Base-by-base conservation (phyloP, 306 rosid genomes). In the Casuarina equisetifolia region DNA sequence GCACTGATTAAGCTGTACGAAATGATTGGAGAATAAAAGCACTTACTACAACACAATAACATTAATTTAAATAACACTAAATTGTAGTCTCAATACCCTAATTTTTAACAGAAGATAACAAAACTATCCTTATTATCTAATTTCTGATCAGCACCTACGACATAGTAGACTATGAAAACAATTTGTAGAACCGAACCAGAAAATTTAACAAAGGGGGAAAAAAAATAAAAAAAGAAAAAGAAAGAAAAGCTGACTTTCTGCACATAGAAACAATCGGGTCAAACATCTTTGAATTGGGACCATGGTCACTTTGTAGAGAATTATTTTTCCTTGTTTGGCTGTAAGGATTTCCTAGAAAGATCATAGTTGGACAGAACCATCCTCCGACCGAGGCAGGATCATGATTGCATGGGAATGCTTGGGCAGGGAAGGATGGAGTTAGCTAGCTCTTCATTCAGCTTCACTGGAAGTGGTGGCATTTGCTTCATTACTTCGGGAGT, bases 391-490 rank as follows among this genome's bases (percentile, higher is more conserved):
- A 79, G 52, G 50, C 74, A 63, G 51, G 79, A 81, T 86, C 89
- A 89, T 80, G 85, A 89, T 74, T 87, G 97, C 85, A 89, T 80
- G 6, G 83, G 87, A 72, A 86, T 87, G 74, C 74, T 81, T 17
- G 90, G 42, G 61, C 79, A 90, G 43, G 93, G 94, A 71, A 92
- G 97, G 73, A 95, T 88, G 74, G 91, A 84, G 85, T 83, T 88
- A 6, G 93, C 93, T 42, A 95, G 86, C 75, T 92, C 99, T 17
- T 91, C 97, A 61, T 95, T 92, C 84, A 95, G 78, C 87, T 95
- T 95, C 86, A 86, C 93, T 0, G 97, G 96, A 81, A 92, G 93
- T 4, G 97, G 93, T 1, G 97, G 97, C 99, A 92, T 92, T 84
- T 95, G 96, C 91, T 95, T 95, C 99, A 95, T 92, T 76, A 91